Conservation (phyloP, 2,329 filamentous ascomycete genomes). For the Colletotrichum orchidophilum region DNA sequence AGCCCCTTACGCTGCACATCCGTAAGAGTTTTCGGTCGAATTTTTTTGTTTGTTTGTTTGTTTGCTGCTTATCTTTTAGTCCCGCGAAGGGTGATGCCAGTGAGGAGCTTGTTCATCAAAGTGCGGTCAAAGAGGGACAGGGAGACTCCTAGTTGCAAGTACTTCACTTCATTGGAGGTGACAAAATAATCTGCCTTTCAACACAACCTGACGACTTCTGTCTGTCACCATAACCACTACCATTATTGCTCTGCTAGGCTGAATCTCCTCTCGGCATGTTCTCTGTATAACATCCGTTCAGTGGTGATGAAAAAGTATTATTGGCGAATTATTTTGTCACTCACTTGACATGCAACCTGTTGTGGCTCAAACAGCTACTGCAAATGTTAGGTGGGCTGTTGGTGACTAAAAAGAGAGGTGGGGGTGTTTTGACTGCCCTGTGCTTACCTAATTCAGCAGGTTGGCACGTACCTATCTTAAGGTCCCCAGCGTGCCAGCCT, state of each 20-base stretch:
- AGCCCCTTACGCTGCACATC: background rate
- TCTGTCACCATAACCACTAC: no score
- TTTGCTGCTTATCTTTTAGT: background rate
- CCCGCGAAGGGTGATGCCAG: conserved; percentile 1
- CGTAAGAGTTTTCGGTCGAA: conserved; percentile 11
- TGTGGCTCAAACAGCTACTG: background rate
- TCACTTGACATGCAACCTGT: no score
- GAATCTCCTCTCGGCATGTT: no score
- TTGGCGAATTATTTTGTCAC: no score
- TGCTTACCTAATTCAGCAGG: background rate
- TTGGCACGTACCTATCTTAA: conserved; percentile 19
- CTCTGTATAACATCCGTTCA: no score
- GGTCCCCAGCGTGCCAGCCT: background rate
- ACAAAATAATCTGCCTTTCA: no score
- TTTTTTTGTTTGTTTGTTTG: conserved; percentile 5
- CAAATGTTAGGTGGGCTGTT: background rate
- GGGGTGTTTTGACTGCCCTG: background rate
- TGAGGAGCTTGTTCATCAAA: background rate
- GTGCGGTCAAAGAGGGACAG: conserved; percentile 5
- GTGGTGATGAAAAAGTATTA: no score
- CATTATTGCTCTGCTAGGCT: no score
- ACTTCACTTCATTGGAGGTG: background rate
- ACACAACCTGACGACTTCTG: no score
- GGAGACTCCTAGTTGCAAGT: background rate
- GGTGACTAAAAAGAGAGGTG: background rate